Conservation (phyloP, 208 protist genomes). For the Leishmania gerbilli region DNA sequence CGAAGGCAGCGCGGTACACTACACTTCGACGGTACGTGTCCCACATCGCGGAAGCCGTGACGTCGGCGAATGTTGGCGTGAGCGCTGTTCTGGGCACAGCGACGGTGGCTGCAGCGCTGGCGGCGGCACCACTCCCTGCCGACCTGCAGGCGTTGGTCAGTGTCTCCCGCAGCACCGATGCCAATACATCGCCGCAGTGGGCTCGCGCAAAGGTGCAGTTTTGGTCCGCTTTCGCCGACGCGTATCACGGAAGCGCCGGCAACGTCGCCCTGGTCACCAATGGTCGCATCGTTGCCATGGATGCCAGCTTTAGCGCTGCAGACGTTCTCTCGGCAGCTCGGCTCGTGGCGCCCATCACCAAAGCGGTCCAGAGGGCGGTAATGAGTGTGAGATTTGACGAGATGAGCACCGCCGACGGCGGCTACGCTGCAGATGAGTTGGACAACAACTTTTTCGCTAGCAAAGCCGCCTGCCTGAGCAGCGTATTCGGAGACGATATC, state of each 20-base stretch:
- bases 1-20: constrained; percentile 8
- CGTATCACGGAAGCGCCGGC: background rate
- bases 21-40: constrained; percentile 13
- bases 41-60: constrained; percentile 3
- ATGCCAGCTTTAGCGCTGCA: constrained; percentile 34
- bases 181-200: background rate
- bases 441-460: constrained; percentile 45
- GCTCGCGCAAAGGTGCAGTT: background rate
- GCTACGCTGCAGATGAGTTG: constrained; percentile 32
- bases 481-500: constrained; percentile 12
- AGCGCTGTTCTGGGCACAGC: background rate
- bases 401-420: constrained; percentile 22
- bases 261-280: constrained; percentile 38
- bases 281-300: constrained; percentile 48
- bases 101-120: constrained; percentile 15
- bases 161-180: background rate
- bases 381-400: constrained; percentile 40
- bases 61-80: background rate
- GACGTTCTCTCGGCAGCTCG: constrained; percentile 38
- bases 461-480: constrained; percentile 43
- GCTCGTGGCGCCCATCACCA: constrained; percentile 27
- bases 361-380: constrained; percentile 24
- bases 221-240: constrained; percentile 4
- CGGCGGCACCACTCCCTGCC: constrained; percentile 3
- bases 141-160: constrained; percentile 9